Conservation (phyloP, 164 flowering plant genomes). For the Litsea cubeba region DNA sequence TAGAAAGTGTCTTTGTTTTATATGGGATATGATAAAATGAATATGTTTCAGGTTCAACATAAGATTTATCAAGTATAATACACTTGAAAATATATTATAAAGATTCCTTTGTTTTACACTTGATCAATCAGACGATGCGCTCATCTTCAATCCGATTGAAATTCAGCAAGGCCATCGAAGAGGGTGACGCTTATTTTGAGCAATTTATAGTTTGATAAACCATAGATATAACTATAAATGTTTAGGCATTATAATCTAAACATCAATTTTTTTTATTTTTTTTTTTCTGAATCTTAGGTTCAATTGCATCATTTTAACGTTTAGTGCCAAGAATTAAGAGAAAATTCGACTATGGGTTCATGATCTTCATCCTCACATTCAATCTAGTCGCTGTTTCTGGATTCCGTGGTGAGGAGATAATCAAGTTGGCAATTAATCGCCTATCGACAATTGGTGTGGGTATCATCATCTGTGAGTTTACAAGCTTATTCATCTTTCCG, state of each 20-base stretch:
- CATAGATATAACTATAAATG: no score
- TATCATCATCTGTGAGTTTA: conserved; percentile 48
- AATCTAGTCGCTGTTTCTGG: conserved; percentile 68
- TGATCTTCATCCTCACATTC: conserved; percentile 82
- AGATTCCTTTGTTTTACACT: no score
- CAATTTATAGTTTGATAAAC: no score
- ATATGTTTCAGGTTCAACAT: no score
- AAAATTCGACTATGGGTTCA: conserved; percentile 62
- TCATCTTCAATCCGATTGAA: no score
- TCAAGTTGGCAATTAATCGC: conserved; percentile 51
- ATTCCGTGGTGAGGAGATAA: conserved; percentile 35
- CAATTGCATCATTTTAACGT: conserved; percentile 45
- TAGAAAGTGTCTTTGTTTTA: no score
- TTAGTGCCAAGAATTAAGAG: conserved; percentile 53
- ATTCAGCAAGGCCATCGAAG: no score
- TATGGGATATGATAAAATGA: no score
- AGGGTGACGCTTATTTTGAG: no score
- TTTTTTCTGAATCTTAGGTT: conserved; percentile 33
- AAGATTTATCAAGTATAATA: no score
- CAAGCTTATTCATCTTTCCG: conserved; percentile 60
- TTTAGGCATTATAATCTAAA: neutral
- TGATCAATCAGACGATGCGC: no score
- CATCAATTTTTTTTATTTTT: neutral
- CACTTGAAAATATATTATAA: no score
- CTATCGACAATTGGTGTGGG: conserved; percentile 62